These are phyloP conservation scores for Hemerocallis citrina DNA, from an alignment of 106 monocot genomes.

Conservation along the genomic window DNA sequence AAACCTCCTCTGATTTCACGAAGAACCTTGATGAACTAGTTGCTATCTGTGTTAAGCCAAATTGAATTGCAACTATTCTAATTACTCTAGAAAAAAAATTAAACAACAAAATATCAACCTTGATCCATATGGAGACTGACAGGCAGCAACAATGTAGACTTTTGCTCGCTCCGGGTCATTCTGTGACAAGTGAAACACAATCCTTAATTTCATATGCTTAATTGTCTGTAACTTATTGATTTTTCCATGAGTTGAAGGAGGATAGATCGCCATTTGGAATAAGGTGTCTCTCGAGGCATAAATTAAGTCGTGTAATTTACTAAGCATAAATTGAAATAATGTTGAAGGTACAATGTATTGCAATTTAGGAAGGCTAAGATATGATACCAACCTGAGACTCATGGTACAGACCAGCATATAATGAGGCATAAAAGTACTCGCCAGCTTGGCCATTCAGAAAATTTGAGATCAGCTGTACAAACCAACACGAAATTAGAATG, in stretches of 20 bases:
- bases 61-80: too few species aligned
- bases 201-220: not conserved
- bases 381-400: conserved; percentile 63
- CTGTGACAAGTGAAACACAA: conserved; percentile 20
- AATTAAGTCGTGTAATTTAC: too few species aligned
- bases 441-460: conserved; percentile 33
- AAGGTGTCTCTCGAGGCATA: too few species aligned
- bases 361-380: too few species aligned
- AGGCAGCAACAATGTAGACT: conserved; percentile 59
- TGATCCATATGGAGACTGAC: conserved; percentile 68
- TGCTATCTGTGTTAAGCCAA: too few species aligned
- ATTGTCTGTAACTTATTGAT: not conserved
- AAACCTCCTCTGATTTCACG: too few species aligned
- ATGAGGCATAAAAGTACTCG: conserved; percentile 78
- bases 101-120: conserved; percentile 40
- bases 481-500: not conserved
- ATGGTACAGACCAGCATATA: conserved; percentile 83
- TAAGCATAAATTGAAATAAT: too few species aligned
- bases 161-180: conserved; percentile 52
- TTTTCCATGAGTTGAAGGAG: not conserved
- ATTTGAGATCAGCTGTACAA: conserved; percentile 57
- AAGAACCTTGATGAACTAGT: too few species aligned
- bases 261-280: not conserved
- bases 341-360: too few species aligned
- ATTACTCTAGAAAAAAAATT: too few species aligned